Base-by-base conservation (phyloP, 805 yeast species). In the Lachancea nothofagi region DNA sequence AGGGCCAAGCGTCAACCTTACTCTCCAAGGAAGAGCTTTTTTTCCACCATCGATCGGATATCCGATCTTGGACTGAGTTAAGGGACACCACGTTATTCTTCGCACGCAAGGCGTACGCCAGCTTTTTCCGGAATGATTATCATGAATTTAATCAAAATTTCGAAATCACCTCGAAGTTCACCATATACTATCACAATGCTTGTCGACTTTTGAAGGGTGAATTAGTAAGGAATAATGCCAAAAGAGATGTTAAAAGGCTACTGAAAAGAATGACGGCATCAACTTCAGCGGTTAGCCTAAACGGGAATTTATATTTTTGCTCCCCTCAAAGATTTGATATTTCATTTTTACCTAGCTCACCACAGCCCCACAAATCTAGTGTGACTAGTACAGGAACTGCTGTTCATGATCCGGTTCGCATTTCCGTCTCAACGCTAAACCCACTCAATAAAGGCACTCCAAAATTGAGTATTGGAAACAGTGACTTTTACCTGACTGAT, bases 211-310 rank as follows among this genome's bases (percentile, higher is more conserved):
- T 75, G 12, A 74, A 70, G 40, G 67, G 69, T 23, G 80, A 78
- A 44, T 65, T 78, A 31, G 57, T 61, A 8, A 65, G 62, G 18
- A 70, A 76, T 10, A 69, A 70, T 24, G 66, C 69, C 41, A 74
- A 75, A 38, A 60, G 57, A 18, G 60, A 71, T 8, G 69, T 80
- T 9, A 68, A 74, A 41, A 65, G 66, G 39, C 61, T 75, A 27
- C 57, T 82, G 47, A 75, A 70, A 49, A 69, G 71, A 43, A 64
- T 81, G 12, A 72, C 78, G 0, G 61, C 70, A 7, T 66, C 80
- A 1, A 69, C 78, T 42, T 73, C 85, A 2, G 82, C 77, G 43
- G 70, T 83, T 41, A 77, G 78, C 42, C 74, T 81, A 41, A 78
- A 78, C 52, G 83, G 85, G 7, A 67, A 73, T 35, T 55, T 83